A percentile compares a stretch with the other conserved stretches of the same genome.
Conservation (phyloP, 2,329 filamentous ascomycete species). For the Raffaelea ambrosiae region DNA sequence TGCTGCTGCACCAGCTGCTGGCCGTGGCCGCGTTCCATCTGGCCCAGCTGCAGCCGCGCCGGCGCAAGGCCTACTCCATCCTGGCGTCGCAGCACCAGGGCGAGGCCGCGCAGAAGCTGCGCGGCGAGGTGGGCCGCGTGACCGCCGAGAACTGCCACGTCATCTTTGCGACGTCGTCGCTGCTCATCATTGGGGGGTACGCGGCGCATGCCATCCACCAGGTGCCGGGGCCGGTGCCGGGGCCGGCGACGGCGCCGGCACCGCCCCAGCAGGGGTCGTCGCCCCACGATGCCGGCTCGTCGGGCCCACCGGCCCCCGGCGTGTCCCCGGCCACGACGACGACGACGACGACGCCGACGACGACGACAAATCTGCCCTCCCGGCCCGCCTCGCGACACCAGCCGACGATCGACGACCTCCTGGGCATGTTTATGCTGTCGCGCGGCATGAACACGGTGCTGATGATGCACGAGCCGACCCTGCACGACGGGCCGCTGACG, state of each 20-base stretch:
- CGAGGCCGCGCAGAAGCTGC: conserved; percentile 17
- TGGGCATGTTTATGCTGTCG: not conserved
- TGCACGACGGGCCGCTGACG: not conserved
- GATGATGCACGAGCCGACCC: not conserved
- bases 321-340: too few relatives aligned
- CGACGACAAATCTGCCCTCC: too few relatives aligned
- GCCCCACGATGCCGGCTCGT: too few relatives aligned
- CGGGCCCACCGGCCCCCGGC: too few relatives aligned
- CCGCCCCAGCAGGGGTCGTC: too few relatives aligned
- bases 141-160: conserved; percentile 22
- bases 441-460: not conserved
- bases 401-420: not conserved
- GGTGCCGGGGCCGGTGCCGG: too few relatives aligned
- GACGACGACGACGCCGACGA: too few relatives aligned
- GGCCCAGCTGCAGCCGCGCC: conserved; percentile 17
- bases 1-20: conserved; percentile 26
- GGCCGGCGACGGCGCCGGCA: too few relatives aligned
- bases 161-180: conserved; percentile 22
- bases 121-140: conserved; percentile 17
- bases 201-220: conserved; percentile 16
- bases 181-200: conserved; percentile 23
- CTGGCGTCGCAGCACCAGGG: conserved; percentile 21
- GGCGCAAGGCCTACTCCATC: conserved; percentile 15
- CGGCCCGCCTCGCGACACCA: too few relatives aligned
- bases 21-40: conserved; percentile 27